Conservation (phyloP, 176 grass and related monocot genomes). For the Tillandsia leiboldiana region DNA sequence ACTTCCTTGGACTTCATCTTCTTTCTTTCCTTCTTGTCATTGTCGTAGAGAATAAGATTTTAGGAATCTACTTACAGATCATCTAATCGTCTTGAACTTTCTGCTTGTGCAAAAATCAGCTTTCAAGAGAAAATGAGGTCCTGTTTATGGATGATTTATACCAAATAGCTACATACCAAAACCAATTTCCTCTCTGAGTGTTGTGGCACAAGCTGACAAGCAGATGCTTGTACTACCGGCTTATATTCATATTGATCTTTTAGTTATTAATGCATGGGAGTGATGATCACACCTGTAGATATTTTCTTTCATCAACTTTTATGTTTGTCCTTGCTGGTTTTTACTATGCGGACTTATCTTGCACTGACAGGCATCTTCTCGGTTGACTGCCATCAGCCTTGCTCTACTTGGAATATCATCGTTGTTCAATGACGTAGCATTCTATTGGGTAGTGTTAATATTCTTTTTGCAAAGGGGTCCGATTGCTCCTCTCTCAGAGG, state of each 20-base stretch:
- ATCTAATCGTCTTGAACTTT: not conserved
- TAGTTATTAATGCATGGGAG: not conserved
- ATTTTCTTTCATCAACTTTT: not conserved
- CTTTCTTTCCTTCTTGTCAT: too few relatives aligned
- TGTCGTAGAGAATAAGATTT: not conserved
- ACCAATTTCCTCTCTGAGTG: too few relatives aligned
- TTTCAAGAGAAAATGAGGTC: not conserved
- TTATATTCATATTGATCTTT: not conserved
- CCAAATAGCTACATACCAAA: too few relatives aligned
- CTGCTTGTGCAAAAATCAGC: not conserved
- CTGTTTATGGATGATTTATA: too few relatives aligned
- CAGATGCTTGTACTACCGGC: too few relatives aligned
- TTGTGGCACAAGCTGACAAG: too few relatives aligned
- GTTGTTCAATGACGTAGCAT: conserved; percentile 64
- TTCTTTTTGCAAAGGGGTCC: conserved; percentile 92
- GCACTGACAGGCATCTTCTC: conserved; percentile 45
- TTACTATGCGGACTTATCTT: not conserved
- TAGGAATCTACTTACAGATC: not conserved
- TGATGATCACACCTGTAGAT: not conserved
- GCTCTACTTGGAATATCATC: conserved; percentile 65
- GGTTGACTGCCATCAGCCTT: conserved; percentile 42
- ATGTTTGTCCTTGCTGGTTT: not conserved
- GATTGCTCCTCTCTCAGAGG: conserved; percentile 67
- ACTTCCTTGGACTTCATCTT: too few relatives aligned
- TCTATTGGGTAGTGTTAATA: conserved; percentile 86